Base-by-base conservation (phyloP, 345 rosid species). In the Camelina neglecta region DNA sequence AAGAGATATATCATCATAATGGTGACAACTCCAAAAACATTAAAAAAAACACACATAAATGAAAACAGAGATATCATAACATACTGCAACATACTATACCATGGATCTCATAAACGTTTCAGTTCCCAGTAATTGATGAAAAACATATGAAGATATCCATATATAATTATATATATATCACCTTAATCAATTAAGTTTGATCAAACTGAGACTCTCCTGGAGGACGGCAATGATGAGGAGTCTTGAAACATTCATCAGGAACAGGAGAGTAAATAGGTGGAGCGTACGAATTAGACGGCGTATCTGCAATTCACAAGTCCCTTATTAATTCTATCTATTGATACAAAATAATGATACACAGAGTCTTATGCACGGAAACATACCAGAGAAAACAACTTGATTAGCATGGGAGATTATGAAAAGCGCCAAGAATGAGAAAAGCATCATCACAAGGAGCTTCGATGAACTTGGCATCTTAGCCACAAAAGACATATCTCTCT, bases 391-490 rank as follows among this genome's bases (percentile, higher is more conserved):
- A 50, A 8, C 1, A 50, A 50, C 11, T 50, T 4, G 55, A 29
- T 29, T 29, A 50, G 55, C 55, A 49, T 49, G 8, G 35, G 59
- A 54, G 59, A 24, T 24, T 24, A 54, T 24, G 33, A 54, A 54
- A 54, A 54, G 35, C 33, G n/a, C 59, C 35, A 24, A 24, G 59
- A 54, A 24, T 24, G 59, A 24, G 35, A 54, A 29, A 54, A 54
- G 35, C 59, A 11, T 54, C 35, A 24, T 54, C 35, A 24, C 16
- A 54, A 54, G 59, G 35, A 54, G 35, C n/a, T 54, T 54, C 16
- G 35, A 54, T 24, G 59, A 54, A 23, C 59, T 54, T 54, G 35
- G 35, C 59, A 24, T 24, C 33, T 54, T 54, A 24, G 59, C 59
- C 59, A 54, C 26, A 24, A 11, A 11, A 54, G 5, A 54, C 3